Base-by-base conservation (phyloP, 2,329 filamentous ascomycete species). In the Diaporthe destruens region DNA sequence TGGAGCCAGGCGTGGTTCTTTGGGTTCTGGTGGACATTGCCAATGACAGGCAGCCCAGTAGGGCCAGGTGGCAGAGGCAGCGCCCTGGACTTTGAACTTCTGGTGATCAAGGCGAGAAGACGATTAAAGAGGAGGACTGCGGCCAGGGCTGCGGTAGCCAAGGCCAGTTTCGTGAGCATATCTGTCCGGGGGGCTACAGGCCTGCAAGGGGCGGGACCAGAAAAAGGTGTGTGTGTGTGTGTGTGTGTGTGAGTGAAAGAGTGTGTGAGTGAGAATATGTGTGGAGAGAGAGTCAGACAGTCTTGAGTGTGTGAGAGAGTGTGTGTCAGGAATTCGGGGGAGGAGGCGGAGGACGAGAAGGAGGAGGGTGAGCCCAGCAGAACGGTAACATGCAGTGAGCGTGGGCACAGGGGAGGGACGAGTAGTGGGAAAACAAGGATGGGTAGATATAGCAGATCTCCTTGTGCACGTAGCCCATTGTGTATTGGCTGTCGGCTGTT, bases 41-140 rank as follows among this genome's bases (percentile, higher is more conserved):
- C 70, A 32, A 72, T 67, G 51, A 72, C 12, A 11, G 70, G 70
- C 39, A 72, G 39, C 29, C 70, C 53, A n/a, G 63, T 25, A 29
- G 70, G 70, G 42, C 70, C 70, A 20, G 70, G 70, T 8, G 70
- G 71, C 3, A 72, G 63, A 23, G 69, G 67, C 8, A 61, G 32
- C 20, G 39, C 29, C 53, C 36, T 23, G 14, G 29, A 61, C n/a
- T 59, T 61, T 12, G n/a, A 23, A 7, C 9, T 68, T 11, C 23
- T 54, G 16, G 32, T 34, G 44, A 70, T 6, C 18, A 53, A 14
- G 12, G 54, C 56, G 44, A 61, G n/a, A 3, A 59, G 56, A 8
- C 44, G 67, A 9, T 61, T 49, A 32, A 61, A 49, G 44, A 70
- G 55, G 16, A 70, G 67, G 47, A 70, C 56, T n/a, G 67, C 55